Conservation (phyloP, 768 basidiomycete genomes). For the Trametes cingulata region DNA sequence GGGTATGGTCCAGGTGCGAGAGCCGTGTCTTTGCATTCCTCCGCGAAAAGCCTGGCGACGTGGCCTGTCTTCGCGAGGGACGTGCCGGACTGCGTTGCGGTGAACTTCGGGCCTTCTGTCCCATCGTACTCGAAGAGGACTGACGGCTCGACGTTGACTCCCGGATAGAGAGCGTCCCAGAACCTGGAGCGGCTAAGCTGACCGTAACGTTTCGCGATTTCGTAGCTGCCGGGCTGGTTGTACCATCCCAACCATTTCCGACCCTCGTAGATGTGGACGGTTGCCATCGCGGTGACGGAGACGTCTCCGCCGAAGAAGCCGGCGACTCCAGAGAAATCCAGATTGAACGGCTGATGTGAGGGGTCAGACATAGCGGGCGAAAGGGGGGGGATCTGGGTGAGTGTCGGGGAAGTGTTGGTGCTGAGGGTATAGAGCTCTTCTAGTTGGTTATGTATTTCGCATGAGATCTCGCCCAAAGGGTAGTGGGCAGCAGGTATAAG, state of each 20-base stretch:
- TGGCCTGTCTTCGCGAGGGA: constrained; percentile 14
- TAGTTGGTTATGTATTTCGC: too few species aligned
- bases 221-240: constrained; percentile 19
- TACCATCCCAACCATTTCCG: constrained; percentile 21
- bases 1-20: background rate
- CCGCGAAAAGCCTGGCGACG: constrained; percentile 8
- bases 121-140: constrained; percentile 18
- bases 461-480: too few species aligned
- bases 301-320: constrained; percentile 21
- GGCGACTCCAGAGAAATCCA: constrained; percentile 17
- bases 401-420: too few species aligned
- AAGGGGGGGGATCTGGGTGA: too few species aligned
- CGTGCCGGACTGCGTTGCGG: constrained; percentile 9
- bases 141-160: constrained; percentile 18
- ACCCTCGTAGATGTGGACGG: constrained; percentile 18
- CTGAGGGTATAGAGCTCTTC: too few species aligned
- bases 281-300: constrained; percentile 17
- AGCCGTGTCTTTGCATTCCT: background rate
- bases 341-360: background rate
- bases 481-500: too few species aligned
- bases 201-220: constrained; percentile 19
- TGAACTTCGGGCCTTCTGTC: constrained; percentile 8
- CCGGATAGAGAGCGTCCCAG: constrained; percentile 22
- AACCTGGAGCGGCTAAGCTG: constrained; percentile 18
- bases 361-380: too few species aligned